A percentile compares a stretch with the other conserved stretches of the same genome.
These are phyloP conservation scores for Papilionanthe hybrid DNA, from an alignment of 116 monocot species.

Conservation along the genomic window DNA sequence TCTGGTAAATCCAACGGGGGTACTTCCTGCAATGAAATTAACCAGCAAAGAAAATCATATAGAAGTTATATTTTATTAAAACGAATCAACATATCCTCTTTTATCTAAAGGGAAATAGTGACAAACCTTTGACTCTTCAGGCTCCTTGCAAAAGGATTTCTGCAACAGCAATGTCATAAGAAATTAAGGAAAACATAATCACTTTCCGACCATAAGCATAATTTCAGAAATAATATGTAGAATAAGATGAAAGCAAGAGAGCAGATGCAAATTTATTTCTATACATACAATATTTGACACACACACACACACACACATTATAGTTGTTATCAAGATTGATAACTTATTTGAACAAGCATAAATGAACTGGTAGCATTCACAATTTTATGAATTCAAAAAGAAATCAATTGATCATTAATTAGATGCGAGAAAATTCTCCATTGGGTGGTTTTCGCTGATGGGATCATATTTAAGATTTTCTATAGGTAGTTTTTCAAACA, in stretches of 20 bases:
- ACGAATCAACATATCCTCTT: neutral
- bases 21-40: conserved; percentile 59
- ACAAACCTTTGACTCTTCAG: conserved; percentile 59
- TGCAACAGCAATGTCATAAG: conserved; percentile 13
- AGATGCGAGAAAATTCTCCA: neutral
- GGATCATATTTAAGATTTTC: neutral
- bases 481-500: neutral
- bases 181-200: neutral
- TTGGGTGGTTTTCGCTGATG: neutral
- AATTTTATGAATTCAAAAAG: neutral
- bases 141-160: conserved; percentile 55
- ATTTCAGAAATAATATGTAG: neutral
- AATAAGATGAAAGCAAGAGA: neutral
- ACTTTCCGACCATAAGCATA: neutral
- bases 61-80: neutral
- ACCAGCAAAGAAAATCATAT: neutral
- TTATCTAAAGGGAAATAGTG: neutral
- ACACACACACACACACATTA: neutral
- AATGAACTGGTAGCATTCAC: neutral
- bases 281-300: neutral
- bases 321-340: neutral
- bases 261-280: neutral
- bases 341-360: neutral
- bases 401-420: neutral
- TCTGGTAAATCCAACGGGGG: conserved; percentile 82